Evolutionary conservation across 129 eudicot species (phyloP).

Genomic region (Calendula officinalis): DNA sequence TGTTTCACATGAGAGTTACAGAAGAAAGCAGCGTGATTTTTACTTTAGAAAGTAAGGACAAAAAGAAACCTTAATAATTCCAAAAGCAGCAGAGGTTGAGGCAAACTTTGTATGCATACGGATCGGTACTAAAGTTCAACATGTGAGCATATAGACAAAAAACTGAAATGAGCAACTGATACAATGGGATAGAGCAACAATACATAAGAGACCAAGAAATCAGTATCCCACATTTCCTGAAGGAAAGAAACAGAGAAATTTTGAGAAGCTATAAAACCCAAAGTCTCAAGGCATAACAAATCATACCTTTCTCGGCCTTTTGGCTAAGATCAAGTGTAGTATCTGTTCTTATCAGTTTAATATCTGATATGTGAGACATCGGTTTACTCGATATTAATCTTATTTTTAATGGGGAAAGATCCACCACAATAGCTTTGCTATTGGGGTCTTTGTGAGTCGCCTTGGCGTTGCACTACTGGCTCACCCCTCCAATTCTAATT

Average conservation of each 20-base stretch:
- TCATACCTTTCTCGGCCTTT: slow-evolving; percentile 86
- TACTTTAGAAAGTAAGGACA: not conserved
- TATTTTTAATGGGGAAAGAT: slow-evolving; percentile 24
- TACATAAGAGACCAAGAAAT: too few relatives aligned
- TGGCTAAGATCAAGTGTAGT: slow-evolving; percentile 84
- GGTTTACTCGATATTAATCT: slow-evolving; percentile 31
- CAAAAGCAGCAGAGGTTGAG: slow-evolving; percentile 17
- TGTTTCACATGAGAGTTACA: not conserved
- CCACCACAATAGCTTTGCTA: slow-evolving; percentile 21
- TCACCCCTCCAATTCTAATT: too few relatives aligned
- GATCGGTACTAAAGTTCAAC: slow-evolving; percentile 4
- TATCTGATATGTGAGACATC: slow-evolving; percentile 33
- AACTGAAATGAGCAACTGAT: too few relatives aligned
- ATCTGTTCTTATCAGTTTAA: slow-evolving; percentile 66
- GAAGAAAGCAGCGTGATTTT: not conserved
- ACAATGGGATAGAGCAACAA: too few relatives aligned
- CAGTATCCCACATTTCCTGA: too few relatives aligned
- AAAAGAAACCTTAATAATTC: not conserved
- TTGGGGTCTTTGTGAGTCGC: too few relatives aligned
- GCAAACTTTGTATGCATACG: slow-evolving; percentile 6
- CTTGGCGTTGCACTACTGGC: too few relatives aligned
- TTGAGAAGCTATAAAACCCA: too few relatives aligned
- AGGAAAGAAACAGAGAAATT: too few relatives aligned
- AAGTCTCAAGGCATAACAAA: too few relatives aligned
- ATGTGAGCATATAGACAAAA: not conserved